A percentile compares a stretch with the other conserved stretches of the same genome.
Conservation (phyloP, 106 monocot species). For the Agapanthus africanus region DNA sequence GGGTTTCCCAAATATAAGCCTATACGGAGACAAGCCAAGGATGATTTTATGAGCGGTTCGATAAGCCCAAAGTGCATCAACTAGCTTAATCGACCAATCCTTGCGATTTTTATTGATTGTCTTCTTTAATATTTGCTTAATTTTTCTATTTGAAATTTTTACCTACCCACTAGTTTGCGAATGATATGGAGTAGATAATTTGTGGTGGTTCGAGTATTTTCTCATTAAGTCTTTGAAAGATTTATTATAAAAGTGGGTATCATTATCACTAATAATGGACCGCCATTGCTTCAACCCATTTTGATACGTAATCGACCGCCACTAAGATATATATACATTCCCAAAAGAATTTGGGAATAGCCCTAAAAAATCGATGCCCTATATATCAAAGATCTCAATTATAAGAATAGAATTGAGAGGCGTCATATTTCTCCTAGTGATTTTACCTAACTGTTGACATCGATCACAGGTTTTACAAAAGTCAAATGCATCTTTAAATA, state of each 20-base stretch:
- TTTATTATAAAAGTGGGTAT: neutral
- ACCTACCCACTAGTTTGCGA: neutral
- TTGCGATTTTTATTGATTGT: neutral
- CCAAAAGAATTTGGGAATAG: neutral
- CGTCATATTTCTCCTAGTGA: too few relatives aligned
- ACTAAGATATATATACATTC: neutral
- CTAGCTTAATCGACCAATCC: neutral
- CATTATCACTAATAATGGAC: neutral
- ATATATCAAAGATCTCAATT: too few relatives aligned
- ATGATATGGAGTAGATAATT: neutral
- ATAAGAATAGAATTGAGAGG: too few relatives aligned
- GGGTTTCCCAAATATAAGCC: neutral
- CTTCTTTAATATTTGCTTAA: neutral
- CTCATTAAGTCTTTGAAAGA: neutral
- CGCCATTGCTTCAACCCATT: too few relatives aligned
- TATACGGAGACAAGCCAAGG: neutral
- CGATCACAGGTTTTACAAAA: neutral
- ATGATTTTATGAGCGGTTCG: neutral
- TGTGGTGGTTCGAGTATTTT: neutral
- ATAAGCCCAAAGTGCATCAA: neutral
- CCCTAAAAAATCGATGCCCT: neutral
- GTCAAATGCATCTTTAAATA: neutral
- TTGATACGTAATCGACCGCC: neutral
- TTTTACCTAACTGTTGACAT: neutral
- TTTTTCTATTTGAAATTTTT: neutral